phyloP scores from a whole-genome alignment of 1,284 basidiomycete species.

The Malassezia equina region DNA sequence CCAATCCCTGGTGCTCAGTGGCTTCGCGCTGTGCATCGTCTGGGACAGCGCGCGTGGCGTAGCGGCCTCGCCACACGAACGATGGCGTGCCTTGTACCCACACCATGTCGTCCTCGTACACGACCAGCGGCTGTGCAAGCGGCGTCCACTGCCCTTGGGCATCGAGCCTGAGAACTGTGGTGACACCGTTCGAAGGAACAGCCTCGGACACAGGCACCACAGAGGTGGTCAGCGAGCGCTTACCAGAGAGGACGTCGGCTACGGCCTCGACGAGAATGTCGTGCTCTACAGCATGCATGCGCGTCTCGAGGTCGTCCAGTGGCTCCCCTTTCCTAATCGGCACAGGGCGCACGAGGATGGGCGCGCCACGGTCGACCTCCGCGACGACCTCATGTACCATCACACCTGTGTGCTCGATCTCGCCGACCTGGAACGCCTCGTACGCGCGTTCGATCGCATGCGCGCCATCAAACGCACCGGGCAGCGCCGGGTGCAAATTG shows the following conservation, averaged over 20 bases:
- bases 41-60: background rate
- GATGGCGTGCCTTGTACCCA: background rate
- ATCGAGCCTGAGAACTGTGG: background rate
- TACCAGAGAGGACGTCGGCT: slow-evolving; percentile 23
- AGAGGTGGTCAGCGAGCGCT: background rate
- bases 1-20: slow-evolving; percentile 4
- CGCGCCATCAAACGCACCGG: slow-evolving; percentile 85
- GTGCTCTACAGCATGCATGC: slow-evolving; percentile 78
- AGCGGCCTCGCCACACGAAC: slow-evolving; percentile 1
- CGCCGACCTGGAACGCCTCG: slow-evolving; percentile 70
- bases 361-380: slow-evolving; percentile 84
- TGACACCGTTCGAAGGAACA: background rate
- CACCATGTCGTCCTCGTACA: slow-evolving; percentile 2
- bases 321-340: slow-evolving; percentile 62
- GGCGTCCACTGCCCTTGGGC: background rate
- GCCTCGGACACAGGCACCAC: background rate
- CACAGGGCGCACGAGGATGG: slow-evolving; percentile 70
- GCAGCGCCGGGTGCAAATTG: slow-evolving; percentile 91
- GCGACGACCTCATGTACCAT: slow-evolving; percentile 93
- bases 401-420: slow-evolving; percentile 57
- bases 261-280: slow-evolving; percentile 68
- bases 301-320: slow-evolving; percentile 63
- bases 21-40: background rate
- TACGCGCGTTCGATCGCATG: slow-evolving; percentile 79
- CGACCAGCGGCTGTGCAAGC: background rate